Evolutionary conservation across 2,329 filamentous ascomycete species (phyloP).

Genomic region (Fusarium sp.): DNA sequence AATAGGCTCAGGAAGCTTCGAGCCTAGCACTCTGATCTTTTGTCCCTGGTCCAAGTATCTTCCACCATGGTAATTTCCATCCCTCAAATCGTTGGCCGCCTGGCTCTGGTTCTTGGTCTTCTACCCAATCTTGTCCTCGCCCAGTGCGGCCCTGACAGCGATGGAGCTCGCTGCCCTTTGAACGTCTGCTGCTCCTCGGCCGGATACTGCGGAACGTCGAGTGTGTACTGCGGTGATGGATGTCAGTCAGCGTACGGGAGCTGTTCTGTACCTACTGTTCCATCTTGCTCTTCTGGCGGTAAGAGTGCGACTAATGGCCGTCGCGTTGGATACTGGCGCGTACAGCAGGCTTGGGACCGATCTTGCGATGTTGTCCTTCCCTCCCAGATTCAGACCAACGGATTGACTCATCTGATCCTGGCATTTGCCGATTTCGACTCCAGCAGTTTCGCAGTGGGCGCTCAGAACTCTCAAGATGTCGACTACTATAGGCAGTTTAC

Average conservation of each 20-base stretch:
- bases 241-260: not conserved
- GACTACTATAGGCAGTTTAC: not conserved
- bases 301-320: not conserved
- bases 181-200: not conserved
- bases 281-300: not conserved
- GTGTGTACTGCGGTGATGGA: accelerated
- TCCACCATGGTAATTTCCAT: not conserved
- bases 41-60: not conserved
- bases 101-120: not conserved
- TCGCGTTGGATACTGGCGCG: not conserved
- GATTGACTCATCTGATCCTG: not conserved
- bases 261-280: not conserved
- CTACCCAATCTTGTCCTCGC: not conserved
- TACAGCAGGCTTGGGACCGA: not conserved
- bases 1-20: not conserved
- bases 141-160: not conserved
- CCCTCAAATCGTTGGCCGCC: not conserved
- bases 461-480: not conserved
- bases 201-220: not conserved
- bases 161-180: not conserved
- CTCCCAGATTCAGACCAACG: not conserved
- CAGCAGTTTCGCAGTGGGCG: not conserved
- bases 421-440: not conserved
- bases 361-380: not conserved
- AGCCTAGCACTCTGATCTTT: not conserved